Base-by-base conservation (phyloP, 441 rosid genomes). In the Erodium texanum region DNA sequence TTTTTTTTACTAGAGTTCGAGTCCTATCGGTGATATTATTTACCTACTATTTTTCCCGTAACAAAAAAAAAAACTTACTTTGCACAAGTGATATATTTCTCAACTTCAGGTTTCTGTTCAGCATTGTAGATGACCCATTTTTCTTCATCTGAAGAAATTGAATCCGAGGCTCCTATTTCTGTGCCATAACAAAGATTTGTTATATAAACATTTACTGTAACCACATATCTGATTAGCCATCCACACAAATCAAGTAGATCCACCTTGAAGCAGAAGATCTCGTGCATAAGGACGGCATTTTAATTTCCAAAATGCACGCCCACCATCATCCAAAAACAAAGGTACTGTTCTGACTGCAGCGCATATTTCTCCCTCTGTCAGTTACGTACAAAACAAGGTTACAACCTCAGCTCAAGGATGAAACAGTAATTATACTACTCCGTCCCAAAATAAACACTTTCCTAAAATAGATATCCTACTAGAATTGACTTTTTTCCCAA, bases 221-320 rank as follows among this genome's bases (percentile, higher is more conserved):
- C 48, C 58, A 43, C 29, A 64, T 36, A 67, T 27, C 64, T 10
- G n/a, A 38, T 10, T 32, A 59, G 58, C 32, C 34, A 58, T 66
- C 70, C 34, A 8, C 18, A 65, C n/a, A 71, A 56, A 29, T 63
- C 23, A 64, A 18, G 67, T 24, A 8, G 68, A 66, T 58, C 80
- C 45, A 89, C 99, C 96, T 89, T 91, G 99, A 75, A 84, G 84
- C 77, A 91, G 75, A 32, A 87, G 74, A 75, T 76, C 80, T 18
- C 74, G 66, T 64, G 80, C 82, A 62, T 76, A 76, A 16, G 58
- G 52, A 71, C 71, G 74, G 36, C 29, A 27, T 27, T 80, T 85
- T 52, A 93, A 68, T 68, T 72, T 87, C 98, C 99, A 94, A 65
- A 91, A 80, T 43, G 71, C 67, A 52, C 36, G 78, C 19, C 93